These are phyloP conservation scores for Coemansia sp. DNA, from an alignment of 192 early-diverging fungal genomes.

Conservation along the genomic window DNA sequence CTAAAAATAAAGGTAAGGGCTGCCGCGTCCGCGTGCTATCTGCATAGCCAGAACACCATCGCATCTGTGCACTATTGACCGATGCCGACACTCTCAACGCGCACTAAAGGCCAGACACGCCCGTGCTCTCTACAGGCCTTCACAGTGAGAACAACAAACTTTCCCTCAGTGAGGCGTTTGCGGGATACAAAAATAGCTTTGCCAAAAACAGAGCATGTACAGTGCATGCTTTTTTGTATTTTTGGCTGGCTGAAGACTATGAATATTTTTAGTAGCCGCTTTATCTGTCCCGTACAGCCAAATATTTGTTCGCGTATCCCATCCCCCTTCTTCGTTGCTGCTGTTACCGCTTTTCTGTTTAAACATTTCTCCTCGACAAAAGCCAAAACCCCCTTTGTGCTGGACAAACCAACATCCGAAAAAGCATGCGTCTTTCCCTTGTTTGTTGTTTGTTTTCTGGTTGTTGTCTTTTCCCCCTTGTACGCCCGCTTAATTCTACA, in stretches of 20 bases:
- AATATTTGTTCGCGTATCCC: background rate
- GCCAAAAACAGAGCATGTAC: too few relatives aligned
- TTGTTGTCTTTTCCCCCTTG: background rate
- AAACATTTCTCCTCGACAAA: background rate
- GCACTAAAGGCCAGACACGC: background rate
- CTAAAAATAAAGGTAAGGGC: constrained; percentile 6
- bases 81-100: too few relatives aligned
- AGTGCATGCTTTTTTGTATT: too few relatives aligned
- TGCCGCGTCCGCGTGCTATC: background rate
- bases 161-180: too few relatives aligned
- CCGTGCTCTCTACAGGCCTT: background rate
- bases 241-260: too few relatives aligned
- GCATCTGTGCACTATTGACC: background rate
- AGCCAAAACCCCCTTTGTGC: too few relatives aligned
- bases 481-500: background rate
- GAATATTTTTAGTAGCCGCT: too few relatives aligned
- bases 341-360: constrained; percentile 2
- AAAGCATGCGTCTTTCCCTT: background rate
- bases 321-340: background rate
- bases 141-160: background rate
- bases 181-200: too few relatives aligned
- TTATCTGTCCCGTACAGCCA: too few relatives aligned
- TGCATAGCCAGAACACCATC: background rate
- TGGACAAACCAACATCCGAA: background rate
- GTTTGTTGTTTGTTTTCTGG: background rate